Base-by-base conservation (phyloP, 2,329 filamentous ascomycete species). In the Tolypocladium pustulatum region DNA sequence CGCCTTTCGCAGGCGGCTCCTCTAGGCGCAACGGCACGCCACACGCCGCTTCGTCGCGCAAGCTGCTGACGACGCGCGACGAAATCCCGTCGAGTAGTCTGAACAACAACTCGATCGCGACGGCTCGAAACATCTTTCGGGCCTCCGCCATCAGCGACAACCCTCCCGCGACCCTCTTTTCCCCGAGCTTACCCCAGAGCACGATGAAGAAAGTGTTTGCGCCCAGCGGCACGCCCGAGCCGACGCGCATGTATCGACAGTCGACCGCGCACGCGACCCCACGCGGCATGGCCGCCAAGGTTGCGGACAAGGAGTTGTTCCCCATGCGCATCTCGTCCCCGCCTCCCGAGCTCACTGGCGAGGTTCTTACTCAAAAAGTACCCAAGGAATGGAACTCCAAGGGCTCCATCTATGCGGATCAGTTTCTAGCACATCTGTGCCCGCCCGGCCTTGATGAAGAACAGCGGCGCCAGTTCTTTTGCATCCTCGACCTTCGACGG, bases 381-480 rank as follows among this genome's bases (percentile, higher is more conserved):
- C 82, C 82, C 32, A 75, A 79, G 36, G 76, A 81, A 22, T 76
- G 79, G 66, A 76, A 76, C 55, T 73, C 78, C 13, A 75, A 77
- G 60, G 77, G 79, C 5, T 82, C 82, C 53, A 77, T 84, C 59
- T 85, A 85, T 60, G 81, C 82, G 36, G 81, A 84, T 65, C 80
- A 85, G 68, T 85, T 79, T 59, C 72, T 85, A 43, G 74, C 76
- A 1, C 78, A 84, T 60, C 77, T 83, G 37, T 84, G 81, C 63
- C 82, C 82, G 2, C 70, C 77, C 32, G 78, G 82, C 51, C 78
- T 84, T 61, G 80, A 82, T 62, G 82, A 85, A 56, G 75, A 81
- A 57, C 81, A 85, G 69, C 77, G 81, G 54, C 79, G 81, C 59
- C 82, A 85, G 71, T 85, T 84, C 66, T 85, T 84, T 64, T 85